phyloP scores from a whole-genome alignment of 371 early-diverging fungal genomes.

The Rhizopus microsporus region DNA sequence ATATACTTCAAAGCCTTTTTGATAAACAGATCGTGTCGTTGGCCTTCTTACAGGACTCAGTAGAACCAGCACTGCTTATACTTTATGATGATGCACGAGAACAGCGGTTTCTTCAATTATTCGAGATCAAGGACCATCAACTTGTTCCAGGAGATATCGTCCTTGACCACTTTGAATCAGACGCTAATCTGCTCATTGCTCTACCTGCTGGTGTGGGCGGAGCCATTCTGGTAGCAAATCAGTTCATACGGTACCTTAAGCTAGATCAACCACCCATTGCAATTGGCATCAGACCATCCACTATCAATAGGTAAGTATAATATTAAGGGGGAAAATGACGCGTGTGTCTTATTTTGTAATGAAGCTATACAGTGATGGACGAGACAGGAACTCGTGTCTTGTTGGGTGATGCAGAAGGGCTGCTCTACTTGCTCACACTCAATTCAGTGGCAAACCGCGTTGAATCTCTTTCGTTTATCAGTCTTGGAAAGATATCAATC shows the following conservation, averaged over 20 bases:
- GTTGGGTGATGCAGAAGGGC: constrained; percentile 76
- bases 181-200: constrained; percentile 62
- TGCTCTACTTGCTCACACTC: constrained; percentile 54
- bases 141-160: constrained; percentile 47
- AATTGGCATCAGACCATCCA: constrained; percentile 57
- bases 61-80: constrained; percentile 66
- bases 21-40: constrained; percentile 73
- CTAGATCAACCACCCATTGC: constrained; percentile 48
- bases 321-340: not conserved
- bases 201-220: constrained; percentile 67
- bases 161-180: constrained; percentile 54
- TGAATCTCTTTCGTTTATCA: constrained; percentile 27
- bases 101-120: constrained; percentile 66
- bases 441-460: constrained; percentile 20
- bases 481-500: constrained; percentile 53
- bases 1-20: constrained; percentile 51
- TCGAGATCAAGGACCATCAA: constrained; percentile 51
- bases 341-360: not conserved
- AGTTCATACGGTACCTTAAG: constrained; percentile 65
- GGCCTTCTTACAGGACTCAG: constrained; percentile 59
- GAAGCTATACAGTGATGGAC: constrained; percentile 53
- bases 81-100: constrained; percentile 75
- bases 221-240: constrained; percentile 68
- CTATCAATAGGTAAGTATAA: constrained; percentile 38
- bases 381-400: constrained; percentile 65